Evolutionary conservation across 139 green algal species (phyloP).

Genomic region (Parachlorella kessleri): DNA sequence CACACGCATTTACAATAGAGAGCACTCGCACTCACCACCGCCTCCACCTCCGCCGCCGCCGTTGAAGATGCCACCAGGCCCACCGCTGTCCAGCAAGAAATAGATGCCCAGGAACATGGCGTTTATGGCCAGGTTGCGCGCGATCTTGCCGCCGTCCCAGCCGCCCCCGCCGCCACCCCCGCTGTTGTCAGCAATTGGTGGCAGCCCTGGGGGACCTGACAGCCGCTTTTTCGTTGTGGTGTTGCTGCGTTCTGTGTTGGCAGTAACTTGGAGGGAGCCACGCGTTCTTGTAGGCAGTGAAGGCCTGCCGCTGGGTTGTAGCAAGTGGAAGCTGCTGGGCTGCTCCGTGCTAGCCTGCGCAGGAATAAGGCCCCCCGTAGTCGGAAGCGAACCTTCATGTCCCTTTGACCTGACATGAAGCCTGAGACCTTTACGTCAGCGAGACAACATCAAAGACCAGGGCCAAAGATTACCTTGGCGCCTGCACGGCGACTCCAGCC

Average conservation of each 20-base stretch:
- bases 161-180: slow-evolving; percentile 47
- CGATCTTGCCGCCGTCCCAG: slow-evolving; percentile 48
- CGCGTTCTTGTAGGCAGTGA: too few relatives aligned
- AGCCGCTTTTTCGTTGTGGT: slow-evolving; percentile 50
- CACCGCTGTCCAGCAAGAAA: slow-evolving; percentile 39
- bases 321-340: too few relatives aligned
- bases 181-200: slow-evolving; percentile 47
- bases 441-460: too few relatives aligned
- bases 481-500: too few relatives aligned
- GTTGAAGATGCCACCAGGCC: slow-evolving; percentile 36
- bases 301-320: too few relatives aligned
- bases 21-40: slow-evolving; percentile 9
- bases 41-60: slow-evolving; percentile 47
- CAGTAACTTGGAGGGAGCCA: background rate
- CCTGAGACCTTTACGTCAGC: too few relatives aligned
- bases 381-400: too few relatives aligned
- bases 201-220: slow-evolving; percentile 50
- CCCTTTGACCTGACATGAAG: too few relatives aligned
- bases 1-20: background rate
- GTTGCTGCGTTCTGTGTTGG: slow-evolving; percentile 47
- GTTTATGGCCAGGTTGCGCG: slow-evolving; percentile 51
- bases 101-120: slow-evolving; percentile 44
- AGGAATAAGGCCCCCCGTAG: too few relatives aligned
- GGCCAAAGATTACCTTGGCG: too few relatives aligned
- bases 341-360: too few relatives aligned